Base-by-base conservation (phyloP, 176 grass and related monocot species). In the Carex kokanica region DNA sequence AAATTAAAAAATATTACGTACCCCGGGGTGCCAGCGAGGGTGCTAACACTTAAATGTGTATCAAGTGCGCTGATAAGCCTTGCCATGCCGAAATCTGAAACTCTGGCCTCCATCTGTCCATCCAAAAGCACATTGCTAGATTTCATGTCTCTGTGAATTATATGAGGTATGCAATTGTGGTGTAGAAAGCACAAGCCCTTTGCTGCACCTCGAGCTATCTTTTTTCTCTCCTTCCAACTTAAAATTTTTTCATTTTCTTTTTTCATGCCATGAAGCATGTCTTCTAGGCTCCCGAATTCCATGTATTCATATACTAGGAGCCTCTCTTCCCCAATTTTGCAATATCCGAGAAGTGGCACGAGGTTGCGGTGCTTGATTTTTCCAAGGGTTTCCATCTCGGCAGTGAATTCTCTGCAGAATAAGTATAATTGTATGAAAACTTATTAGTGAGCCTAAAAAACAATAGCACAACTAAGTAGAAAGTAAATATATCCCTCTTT, bases 61-160 rank as follows among this genome's bases (percentile, higher is more conserved):
- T 98, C 95, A 1, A 94, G 87, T 56, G 95, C 92, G 68, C 79
- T 90, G 55, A 98, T 94, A 2, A 98, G 92, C 31, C 95, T 61
- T 2, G 95, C 95, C 95, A 98, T 98, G 21, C 95, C 95, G 73
- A 94, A 98, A 81, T 98, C 95, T 1, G 95, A 90, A 25, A 95
- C 95, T 12, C 90, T 79, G 1, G 95, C 90, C 68, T 93, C 92
- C 92, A 98, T 91, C 32, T 78, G 82, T 24, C 32, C 80, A 83
- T 98, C 92, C 56, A 98, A 79, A 47, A 98, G 87, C 57, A 98
- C 95, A 60, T 98, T 98, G 85, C 95, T 98, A 53, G 95, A 98
- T 84, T 98, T 98, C 95, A 98, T 98, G 87, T 98, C 95, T 1
- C 95, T 92, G 87, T 98, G 95, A 79, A 98, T 98, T 78, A 98